Percentiles rank a stretch among this genome's conserved stretches.
These are phyloP conservation scores for Nadsonia starkeyi-henricii DNA, from an alignment of 1,139 yeast genomes.

Conservation along the genomic window DNA sequence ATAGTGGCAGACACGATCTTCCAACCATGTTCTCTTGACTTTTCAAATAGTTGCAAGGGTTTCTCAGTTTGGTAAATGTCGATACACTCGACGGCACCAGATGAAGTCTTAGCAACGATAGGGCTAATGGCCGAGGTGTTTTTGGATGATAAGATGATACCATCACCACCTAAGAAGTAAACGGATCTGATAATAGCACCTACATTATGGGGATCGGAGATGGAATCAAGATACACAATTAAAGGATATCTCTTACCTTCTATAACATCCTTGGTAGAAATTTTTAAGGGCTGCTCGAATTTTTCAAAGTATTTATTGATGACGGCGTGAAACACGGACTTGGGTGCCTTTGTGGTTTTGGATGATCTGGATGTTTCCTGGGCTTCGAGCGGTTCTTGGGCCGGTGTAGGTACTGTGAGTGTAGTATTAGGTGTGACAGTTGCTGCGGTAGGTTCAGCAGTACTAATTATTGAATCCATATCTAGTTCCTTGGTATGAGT, in stretches of 20 bases:
- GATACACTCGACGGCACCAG: constrained; percentile 76
- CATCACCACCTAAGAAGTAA: constrained; percentile 73
- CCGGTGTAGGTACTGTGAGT: neutral
- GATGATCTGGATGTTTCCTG: neutral
- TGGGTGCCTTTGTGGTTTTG: neutral
- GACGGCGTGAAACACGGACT: neutral
- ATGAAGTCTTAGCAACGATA: constrained; percentile 64
- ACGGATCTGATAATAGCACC: constrained; percentile 82
- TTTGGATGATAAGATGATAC: constrained; percentile 53
- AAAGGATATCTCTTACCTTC: constrained; percentile 37
- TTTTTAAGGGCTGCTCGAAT: constrained; percentile 3
- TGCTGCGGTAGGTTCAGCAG: too few relatives aligned
- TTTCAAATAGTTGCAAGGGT: constrained; percentile 49
- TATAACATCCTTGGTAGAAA: constrained; percentile 8
- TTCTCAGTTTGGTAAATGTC: constrained; percentile 44
- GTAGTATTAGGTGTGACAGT: too few relatives aligned
- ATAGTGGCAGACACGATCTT: constrained; percentile 47
- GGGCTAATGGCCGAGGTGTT: constrained; percentile 69
- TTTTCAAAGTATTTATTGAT: neutral
- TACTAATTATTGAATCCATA: neutral
- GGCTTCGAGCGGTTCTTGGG: neutral
- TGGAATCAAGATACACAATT: constrained; percentile 66
- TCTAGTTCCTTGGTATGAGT: constrained; percentile 12
- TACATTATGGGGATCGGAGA: constrained; percentile 81
- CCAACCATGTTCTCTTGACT: constrained; percentile 52